Evolutionary conservation across 225 moss, liverwort and hornwort species (phyloP).

Genomic region (Polytrichum formosum): DNA sequence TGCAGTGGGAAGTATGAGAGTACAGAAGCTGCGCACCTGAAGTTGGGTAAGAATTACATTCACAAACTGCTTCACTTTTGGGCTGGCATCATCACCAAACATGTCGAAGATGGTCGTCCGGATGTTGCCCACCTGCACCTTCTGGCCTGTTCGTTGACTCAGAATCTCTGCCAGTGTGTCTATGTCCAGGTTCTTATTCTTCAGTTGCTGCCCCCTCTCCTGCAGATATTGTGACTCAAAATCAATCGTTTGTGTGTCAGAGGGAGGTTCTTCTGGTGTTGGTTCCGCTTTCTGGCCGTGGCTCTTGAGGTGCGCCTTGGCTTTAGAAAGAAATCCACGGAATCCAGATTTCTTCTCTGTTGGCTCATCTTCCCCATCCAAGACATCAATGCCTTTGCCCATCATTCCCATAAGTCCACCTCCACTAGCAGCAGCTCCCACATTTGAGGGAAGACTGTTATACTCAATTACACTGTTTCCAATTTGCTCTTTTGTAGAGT

Average conservation of each 20-base stretch:
- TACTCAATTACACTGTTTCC: slow-evolving; percentile 34
- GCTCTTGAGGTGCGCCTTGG: slow-evolving; percentile 27
- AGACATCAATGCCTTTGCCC: slow-evolving; percentile 35
- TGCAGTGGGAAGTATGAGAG: not conserved
- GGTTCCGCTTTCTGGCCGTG: slow-evolving; percentile 2
- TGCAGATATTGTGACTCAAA: slow-evolving; percentile 44
- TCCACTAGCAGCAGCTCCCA: slow-evolving; percentile 1
- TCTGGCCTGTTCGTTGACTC: slow-evolving; percentile 69
- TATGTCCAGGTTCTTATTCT: slow-evolving; percentile 46
- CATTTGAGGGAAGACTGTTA: slow-evolving; percentile 17
- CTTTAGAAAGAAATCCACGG: slow-evolving; percentile 34
- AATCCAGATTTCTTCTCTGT: slow-evolving; percentile 31
- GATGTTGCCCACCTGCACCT: slow-evolving; percentile 76
- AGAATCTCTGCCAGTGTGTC: slow-evolving; percentile 62
- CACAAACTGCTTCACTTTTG: slow-evolving; percentile 86
- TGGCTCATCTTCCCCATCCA: slow-evolving; percentile 16
- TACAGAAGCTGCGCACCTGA: slow-evolving; percentile 23
- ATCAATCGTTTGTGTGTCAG: slow-evolving; percentile 22
- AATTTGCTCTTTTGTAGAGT: slow-evolving; percentile 88
- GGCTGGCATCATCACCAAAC: slow-evolving; percentile 86
- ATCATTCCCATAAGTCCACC: slow-evolving; percentile 28
- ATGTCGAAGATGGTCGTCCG: slow-evolving; percentile 81
- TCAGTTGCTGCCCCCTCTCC: slow-evolving; percentile 31
- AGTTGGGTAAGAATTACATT: slow-evolving; percentile 60
- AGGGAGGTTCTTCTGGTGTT: not conserved